Evolutionary conservation across 106 monocot genomes (phyloP).

Genomic region (Hemerocallis citrina): DNA sequence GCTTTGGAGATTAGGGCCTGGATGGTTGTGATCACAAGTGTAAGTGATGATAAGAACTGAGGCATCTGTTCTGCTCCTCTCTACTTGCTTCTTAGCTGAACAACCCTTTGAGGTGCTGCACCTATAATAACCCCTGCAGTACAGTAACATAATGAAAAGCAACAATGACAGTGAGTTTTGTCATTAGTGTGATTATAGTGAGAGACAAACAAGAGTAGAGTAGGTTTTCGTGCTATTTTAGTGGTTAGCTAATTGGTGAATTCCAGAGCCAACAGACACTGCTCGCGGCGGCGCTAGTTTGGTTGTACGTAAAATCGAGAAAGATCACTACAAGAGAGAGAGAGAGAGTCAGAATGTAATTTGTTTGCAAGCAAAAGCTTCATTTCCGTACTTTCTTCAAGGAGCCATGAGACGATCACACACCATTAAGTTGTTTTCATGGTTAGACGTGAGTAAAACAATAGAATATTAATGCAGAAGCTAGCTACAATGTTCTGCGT

Average conservation of each 20-base stretch:
- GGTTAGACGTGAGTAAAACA: no score
- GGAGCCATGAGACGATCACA: no score
- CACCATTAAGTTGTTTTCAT: no score
- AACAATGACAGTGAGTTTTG: no score
- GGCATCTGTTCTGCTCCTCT: conserved; percentile 50
- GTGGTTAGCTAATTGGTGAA: background rate
- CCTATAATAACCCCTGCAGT: conserved; percentile 46
- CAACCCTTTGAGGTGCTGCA: conserved; percentile 62
- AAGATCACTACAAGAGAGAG: background rate
- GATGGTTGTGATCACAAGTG: conserved; percentile 52
- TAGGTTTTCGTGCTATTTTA: background rate
- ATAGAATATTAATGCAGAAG: no score
- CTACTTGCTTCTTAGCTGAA: conserved; percentile 61
- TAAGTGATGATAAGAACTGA: conserved; percentile 52
- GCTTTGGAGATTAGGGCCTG: conserved; percentile 18
- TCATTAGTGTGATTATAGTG: background rate
- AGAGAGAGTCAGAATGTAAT: no score
- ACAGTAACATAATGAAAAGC: no score
- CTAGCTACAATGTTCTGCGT: no score
- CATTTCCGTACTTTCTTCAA: no score
- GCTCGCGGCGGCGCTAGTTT: background rate
- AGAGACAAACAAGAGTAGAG: no score
- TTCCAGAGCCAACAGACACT: background rate
- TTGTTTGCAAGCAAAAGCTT: no score
- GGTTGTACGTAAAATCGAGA: background rate